Base-by-base conservation (phyloP, 1,139 yeast species). In the Candida sp. region DNA sequence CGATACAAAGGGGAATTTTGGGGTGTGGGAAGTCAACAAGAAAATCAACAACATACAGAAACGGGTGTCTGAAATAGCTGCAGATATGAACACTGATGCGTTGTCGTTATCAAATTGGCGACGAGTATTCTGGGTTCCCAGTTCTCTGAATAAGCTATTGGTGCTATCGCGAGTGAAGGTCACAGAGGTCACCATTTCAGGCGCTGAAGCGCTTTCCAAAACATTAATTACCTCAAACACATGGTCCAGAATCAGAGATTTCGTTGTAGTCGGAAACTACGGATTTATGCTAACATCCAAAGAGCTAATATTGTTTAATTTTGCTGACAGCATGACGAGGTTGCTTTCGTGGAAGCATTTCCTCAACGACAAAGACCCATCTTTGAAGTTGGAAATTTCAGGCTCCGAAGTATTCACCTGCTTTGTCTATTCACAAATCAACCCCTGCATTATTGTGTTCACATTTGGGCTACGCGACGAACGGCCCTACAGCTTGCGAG, bases 281-380 rank as follows among this genome's bases (percentile, higher is more conserved):
- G 70, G 75, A 9, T 74, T 85, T 37, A 54, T 86, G 9, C 65
- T 87, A 17, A 86, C 93, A 0, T 78, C 90, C 1, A 82, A 77
- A 55, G 94, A 88, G 61, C 52, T 87, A 9, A 79, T 85, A 1
- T 67, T 87, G 70, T 60, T 84, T 12, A 69, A 71, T 45, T 55
- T 73, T 1, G 48, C 52, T 2, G 54, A 58, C 0, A 49, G 55
- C 3, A 57, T 72, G 3, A 67, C 67, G 38, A 73, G 88, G 52
- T 54, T 83, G 7, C 60, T 90, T 3, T 80, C 92, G 0, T 87
- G 93, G 91, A 86, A 85, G 53, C 96, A 90, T 65, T 80, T 72
- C 54, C 67, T 87, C 43, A 76, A 78, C 43, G 76, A 80, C 8
- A 53, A 63, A 0, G 96, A 90, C 58, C 80, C 83, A 1, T 78